These are phyloP conservation scores for Acacia pycnantha DNA, from an alignment of 331 rosid genomes.

Conservation along the genomic window DNA sequence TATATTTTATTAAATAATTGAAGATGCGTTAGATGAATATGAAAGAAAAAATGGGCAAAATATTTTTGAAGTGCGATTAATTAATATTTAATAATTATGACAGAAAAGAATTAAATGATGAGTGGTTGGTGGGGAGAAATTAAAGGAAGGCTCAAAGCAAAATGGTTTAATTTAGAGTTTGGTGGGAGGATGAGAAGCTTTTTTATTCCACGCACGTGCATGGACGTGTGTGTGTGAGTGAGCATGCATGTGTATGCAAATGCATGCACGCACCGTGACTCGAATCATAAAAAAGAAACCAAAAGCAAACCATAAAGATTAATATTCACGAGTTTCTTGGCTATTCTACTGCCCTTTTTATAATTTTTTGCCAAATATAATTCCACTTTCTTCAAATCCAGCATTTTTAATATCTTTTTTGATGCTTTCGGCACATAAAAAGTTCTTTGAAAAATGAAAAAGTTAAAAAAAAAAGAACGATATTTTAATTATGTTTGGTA, in stretches of 20 bases:
- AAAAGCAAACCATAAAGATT: neutral
- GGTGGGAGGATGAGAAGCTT: constrained; percentile 38
- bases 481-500: neutral
- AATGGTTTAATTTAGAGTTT: constrained; percentile 30
- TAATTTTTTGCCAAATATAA: neutral
- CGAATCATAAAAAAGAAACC: constrained; percentile 34
- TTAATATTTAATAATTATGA: neutral
- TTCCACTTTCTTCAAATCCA: constrained; percentile 23
- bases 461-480: neutral
- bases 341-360: constrained; percentile 17
- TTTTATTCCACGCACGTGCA: constrained; percentile 80
- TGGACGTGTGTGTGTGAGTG: constrained; percentile 22
- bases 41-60: neutral
- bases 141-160: constrained; percentile 3
- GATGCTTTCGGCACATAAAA: neutral
- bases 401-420: neutral
- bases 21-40: neutral
- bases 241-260: constrained; percentile 33
- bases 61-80: neutral
- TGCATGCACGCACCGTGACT: constrained; percentile 47
- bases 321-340: constrained; percentile 62
- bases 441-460: neutral
- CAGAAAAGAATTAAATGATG: neutral
- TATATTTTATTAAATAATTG: neutral
- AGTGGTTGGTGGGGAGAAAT: neutral